Base-by-base conservation (phyloP, 768 basidiomycete genomes). In the Russula vinacea region DNA sequence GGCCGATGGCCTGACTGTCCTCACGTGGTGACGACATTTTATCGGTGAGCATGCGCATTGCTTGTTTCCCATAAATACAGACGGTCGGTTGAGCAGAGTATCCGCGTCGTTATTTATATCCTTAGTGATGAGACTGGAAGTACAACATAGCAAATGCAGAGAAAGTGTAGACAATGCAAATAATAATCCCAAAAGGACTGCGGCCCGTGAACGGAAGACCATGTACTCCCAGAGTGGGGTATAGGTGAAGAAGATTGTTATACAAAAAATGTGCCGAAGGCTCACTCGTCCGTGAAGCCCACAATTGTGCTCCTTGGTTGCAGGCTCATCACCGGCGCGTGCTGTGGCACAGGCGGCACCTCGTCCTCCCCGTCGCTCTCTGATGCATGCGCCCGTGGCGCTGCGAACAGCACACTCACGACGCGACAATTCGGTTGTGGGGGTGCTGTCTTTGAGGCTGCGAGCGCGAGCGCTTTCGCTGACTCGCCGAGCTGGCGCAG, bases 1-100 rank as follows among this genome's bases (percentile, higher is more conserved):
- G 89, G 84, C 87, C 91, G 0, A 90, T 94, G 86, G 66, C 55
- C 2, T 68, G 37, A 68, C 13, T 39, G 8, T 24, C 32, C 14
- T 29, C 32, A 40, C 37, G 29, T 55, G 39, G 55, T 40, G n/a
- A 54, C 9, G 24, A 10, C 6, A 1, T 6, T 24, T 22, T 29
- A 59, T 50, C 17, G 14, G 29, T 33, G 52, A 39, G 52, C 19
- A 2, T 22, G 11, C 16, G 54, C 53, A 26, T 29, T 11, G 24
- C 26, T 14, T 16, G n/a, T 35, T 29, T 52, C 29, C 11, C 45
- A 39, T 26, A 16, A 17, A 29, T 16, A 55, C 56, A 10, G n/a
- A 35, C 17, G 9, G 26, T 44, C 44, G 53, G 22, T 13, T 10
- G 33, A 51, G 35, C 32, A 37, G 33, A 19, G 24, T 35, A 54